Evolutionary conservation across 345 rosid species (phyloP).

Genomic region (Anastatica hierochuntica): DNA sequence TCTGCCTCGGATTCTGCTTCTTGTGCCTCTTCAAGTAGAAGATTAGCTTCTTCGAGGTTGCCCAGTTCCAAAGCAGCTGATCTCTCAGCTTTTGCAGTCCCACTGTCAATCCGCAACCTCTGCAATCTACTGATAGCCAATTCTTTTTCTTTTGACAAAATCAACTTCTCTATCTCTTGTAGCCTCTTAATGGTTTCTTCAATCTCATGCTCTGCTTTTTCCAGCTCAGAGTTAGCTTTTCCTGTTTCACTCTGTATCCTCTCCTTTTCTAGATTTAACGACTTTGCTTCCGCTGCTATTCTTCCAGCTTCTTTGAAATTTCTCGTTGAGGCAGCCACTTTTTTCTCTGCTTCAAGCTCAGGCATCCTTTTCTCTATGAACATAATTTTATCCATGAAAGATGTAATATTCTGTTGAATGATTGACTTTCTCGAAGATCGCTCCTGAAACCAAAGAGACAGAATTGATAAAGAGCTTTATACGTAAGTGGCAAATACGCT

Average conservation of each 20-base stretch:
- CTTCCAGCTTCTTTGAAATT: constrained; percentile 93
- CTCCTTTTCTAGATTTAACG: constrained; percentile 63
- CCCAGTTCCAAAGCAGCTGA: constrained; percentile 66
- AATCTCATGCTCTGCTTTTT: constrained; percentile 49
- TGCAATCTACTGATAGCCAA: constrained; percentile 66
- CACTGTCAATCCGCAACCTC: constrained; percentile 48
- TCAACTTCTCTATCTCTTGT: constrained; percentile 53
- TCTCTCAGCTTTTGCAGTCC: constrained; percentile 66
- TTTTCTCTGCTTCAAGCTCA: constrained; percentile 86
- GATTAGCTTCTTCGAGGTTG: constrained; percentile 67
- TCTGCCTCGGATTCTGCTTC: constrained; percentile 68
- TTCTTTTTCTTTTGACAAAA: constrained; percentile 58
- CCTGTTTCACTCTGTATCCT: constrained; percentile 44
- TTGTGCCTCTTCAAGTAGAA: constrained; percentile 62
- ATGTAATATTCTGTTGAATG: constrained; percentile 62
- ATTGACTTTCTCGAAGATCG: constrained; percentile 67
- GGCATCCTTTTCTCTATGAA: constrained; percentile 76
- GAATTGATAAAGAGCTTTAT: not conserved
- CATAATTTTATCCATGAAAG: constrained; percentile 55
- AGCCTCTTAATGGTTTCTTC: constrained; percentile 45
- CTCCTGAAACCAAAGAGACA: constrained; percentile 37
- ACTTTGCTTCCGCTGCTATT: constrained; percentile 81
- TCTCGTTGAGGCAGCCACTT: constrained; percentile 73
- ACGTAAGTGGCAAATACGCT: not conserved
- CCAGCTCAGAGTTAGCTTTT: constrained; percentile 37